phyloP scores from a whole-genome alignment of 192 early-diverging fungal genomes.

The Podila epicladia region DNA sequence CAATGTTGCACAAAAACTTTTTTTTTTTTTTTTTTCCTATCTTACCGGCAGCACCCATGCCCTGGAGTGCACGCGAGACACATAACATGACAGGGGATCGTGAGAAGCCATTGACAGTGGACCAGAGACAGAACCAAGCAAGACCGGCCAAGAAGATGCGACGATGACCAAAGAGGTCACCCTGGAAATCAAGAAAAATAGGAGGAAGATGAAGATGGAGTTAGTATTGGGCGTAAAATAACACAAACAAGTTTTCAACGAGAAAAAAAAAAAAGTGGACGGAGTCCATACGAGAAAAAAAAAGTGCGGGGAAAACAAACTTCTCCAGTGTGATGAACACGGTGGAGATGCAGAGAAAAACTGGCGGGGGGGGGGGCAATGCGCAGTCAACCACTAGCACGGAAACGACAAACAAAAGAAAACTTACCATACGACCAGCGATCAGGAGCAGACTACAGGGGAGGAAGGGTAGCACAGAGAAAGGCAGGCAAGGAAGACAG shows the following conservation, averaged over 20 bases:
- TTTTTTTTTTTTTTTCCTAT: too few species aligned
- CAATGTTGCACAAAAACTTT: background rate
- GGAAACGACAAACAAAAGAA: too few species aligned
- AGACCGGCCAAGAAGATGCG: constrained; percentile 46
- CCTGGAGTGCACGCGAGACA: constrained; percentile 52
- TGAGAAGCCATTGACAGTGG: constrained; percentile 50
- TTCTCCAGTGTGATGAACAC: background rate
- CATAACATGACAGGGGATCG: constrained; percentile 45
- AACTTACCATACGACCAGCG: constrained; percentile 47
- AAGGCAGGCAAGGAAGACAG: background rate
- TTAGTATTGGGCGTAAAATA: background rate
- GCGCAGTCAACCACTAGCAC: too few species aligned
- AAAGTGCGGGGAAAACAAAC: constrained; percentile 5
- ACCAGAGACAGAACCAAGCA: constrained; percentile 39
- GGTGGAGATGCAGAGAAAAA: too few species aligned
- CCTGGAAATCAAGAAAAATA: constrained; percentile 7
- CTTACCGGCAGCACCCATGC: constrained; percentile 51
- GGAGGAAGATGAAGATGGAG: too few species aligned
- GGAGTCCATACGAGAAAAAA: background rate
- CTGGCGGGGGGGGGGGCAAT: too few species aligned
- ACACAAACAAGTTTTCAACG: background rate
- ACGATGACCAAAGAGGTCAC: constrained; percentile 55
- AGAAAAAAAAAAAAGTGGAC: background rate
- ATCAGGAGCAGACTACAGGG: constrained; percentile 25
- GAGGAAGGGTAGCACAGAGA: background rate